Evolutionary conservation across 805 yeast genomes (phyloP).

Genomic region (Saccharomycopsis olivae): DNA sequence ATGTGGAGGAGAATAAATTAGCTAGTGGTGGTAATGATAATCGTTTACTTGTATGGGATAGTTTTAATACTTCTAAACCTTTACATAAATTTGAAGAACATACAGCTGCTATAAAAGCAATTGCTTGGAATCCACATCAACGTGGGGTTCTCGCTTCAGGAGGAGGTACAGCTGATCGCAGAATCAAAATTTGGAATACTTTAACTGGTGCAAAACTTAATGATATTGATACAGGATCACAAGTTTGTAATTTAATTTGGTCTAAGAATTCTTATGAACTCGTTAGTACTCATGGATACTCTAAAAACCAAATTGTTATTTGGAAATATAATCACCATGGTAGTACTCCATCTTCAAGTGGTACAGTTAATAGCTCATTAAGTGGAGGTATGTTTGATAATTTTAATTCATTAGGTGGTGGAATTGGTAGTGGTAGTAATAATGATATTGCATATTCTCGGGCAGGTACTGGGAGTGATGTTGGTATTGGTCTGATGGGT

Average conservation of each 20-base stretch:
- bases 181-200: conserved; percentile 88
- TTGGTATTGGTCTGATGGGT: too few species aligned
- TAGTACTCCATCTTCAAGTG: neutral
- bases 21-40: conserved; percentile 97
- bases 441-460: neutral
- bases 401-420: too few species aligned
- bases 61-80: conserved; percentile 51
- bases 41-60: conserved; percentile 80
- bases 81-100: conserved; percentile 70
- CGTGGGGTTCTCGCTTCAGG: conserved; percentile 90
- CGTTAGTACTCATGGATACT: conserved; percentile 91
- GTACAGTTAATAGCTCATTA: neutral
- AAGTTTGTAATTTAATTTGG: conserved; percentile 92
- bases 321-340: conserved; percentile 65
- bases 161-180: conserved; percentile 92
- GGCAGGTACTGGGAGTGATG: neutral
- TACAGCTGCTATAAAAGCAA: conserved; percentile 91
- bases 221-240: conserved; percentile 92
- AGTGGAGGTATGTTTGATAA: too few species aligned
- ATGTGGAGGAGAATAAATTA: conserved; percentile 76
- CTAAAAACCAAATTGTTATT: conserved; percentile 78
- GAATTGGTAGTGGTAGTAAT: neutral
- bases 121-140: conserved; percentile 97
- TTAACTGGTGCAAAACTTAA: conserved; percentile 60
- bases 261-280: conserved; percentile 84